Conservation (phyloP, 2,329 filamentous ascomycete species). For the Ascochyta rabiei region DNA sequence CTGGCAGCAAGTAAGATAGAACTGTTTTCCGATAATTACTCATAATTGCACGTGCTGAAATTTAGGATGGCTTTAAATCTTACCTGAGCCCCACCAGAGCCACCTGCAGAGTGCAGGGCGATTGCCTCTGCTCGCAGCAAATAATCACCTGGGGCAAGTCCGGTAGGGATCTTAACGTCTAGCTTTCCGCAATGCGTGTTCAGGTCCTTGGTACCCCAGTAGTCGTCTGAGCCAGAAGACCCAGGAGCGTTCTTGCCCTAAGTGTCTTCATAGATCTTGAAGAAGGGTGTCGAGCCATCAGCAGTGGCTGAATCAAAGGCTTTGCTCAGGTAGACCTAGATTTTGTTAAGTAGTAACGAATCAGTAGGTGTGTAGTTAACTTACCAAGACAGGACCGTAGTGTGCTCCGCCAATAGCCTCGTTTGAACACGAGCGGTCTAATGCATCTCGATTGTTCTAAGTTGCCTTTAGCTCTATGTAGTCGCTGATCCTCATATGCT, state of each 20-base stretch:
- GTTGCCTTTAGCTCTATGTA: neutral
- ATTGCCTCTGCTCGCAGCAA: constrained; percentile 60
- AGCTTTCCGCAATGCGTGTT: constrained; percentile 56
- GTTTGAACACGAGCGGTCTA: constrained; percentile 58
- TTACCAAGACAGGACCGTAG: constrained; percentile 59
- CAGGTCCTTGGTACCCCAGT: constrained; percentile 57
- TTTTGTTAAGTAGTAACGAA: neutral
- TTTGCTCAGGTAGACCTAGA: constrained; percentile 49
- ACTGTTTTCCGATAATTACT: constrained; percentile 26
- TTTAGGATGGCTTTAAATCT: neutral
- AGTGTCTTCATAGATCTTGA: constrained; percentile 63
- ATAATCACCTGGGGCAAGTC: constrained; percentile 63
- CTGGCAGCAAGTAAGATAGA: constrained; percentile 61
- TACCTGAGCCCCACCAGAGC: constrained; percentile 47
- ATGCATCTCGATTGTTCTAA: constrained; percentile 50
- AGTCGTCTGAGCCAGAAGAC: constrained; percentile 50
- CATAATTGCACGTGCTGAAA: neutral
- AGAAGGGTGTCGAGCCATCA: constrained; percentile 58
- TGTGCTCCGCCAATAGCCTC: constrained; percentile 45
- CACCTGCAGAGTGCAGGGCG: constrained; percentile 61
- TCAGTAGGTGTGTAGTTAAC: neutral
- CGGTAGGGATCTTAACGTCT: constrained; percentile 58
- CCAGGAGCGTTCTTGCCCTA: constrained; percentile 55
- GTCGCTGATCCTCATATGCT: no score
- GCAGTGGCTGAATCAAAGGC: constrained; percentile 57